A percentile compares a stretch with the other conserved stretches of the same genome.
These are phyloP conservation scores for Aspergillus calidoustus DNA, from an alignment of 2,329 filamentous ascomycete species.

Conservation along the genomic window DNA sequence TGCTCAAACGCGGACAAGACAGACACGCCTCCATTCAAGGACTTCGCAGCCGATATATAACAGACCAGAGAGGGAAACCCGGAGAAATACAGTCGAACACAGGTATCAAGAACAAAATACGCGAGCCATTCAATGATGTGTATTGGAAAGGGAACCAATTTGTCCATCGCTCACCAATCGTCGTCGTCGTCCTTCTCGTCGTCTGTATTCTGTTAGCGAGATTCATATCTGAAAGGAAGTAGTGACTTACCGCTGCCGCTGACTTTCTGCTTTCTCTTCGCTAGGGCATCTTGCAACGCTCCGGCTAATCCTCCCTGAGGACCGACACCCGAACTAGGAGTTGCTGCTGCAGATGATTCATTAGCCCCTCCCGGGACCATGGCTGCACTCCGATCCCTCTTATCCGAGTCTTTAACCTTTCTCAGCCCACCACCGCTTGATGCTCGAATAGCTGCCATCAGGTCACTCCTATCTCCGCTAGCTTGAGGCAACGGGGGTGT, in stretches of 20 bases:
- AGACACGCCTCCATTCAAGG: slow-evolving; percentile 9
- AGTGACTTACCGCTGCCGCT: slow-evolving; percentile 83
- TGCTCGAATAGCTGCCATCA: slow-evolving; percentile 56
- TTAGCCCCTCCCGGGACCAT: slow-evolving; percentile 54
- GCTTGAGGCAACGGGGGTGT: slow-evolving; percentile 50
- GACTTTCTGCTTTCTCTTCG: slow-evolving; percentile 90
- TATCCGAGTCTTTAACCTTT: slow-evolving; percentile 52
- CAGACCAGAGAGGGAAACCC: slow-evolving; percentile 5
- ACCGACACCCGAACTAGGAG: slow-evolving; percentile 57
- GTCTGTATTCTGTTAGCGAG: slow-evolving; percentile 42
- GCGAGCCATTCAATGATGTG: slow-evolving; percentile 11
- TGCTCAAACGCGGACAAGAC: slow-evolving; percentile 2
- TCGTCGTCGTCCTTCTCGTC: slow-evolving; percentile 53
- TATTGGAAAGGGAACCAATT: not conserved
- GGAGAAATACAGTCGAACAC: slow-evolving; percentile 9
- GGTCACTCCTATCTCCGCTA: slow-evolving; percentile 46
- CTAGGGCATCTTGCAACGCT: slow-evolving; percentile 76
- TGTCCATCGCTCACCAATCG: slow-evolving; percentile 44
- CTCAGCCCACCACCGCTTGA: slow-evolving; percentile 53
- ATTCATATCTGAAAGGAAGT: slow-evolving; percentile 1
- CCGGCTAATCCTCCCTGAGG: slow-evolving; percentile 72
- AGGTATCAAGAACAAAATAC: slow-evolving; percentile 26
- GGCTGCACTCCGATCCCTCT: slow-evolving; percentile 52
- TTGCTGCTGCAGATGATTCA: slow-evolving; percentile 62
- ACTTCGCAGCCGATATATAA: slow-evolving; percentile 6